Evolutionary conservation across 306 rosid genomes (phyloP), one percentile per base, ranked within the genome.

Genomic region (Quercus bicolor): DNA sequence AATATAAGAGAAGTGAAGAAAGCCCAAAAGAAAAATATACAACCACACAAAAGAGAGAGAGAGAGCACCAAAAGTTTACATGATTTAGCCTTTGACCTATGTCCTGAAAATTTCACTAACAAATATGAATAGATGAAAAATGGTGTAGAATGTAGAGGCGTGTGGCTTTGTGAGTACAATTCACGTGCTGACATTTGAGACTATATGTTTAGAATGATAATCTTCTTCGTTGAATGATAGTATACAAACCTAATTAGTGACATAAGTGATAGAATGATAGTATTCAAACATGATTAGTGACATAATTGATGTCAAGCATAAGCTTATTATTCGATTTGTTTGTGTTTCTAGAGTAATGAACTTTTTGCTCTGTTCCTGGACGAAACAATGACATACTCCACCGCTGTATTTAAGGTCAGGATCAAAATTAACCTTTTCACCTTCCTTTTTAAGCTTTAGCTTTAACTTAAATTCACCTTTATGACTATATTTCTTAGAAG

Each of bases 321-420:
- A 19, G 23, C 52, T 66, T 18, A 66, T 70, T 14, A 70, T 62
- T 21, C 12, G 73, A 51, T 54, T 68, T 77, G 74, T 70, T 31
- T 86, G 57, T 87, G 75, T 85, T 79, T 86, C 37, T 68, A 90
- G 98, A 94, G 97, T 82, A 94, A 91, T 82, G 97, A 92, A 45
- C 93, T 94, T 66, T 94, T 94, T 77, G 87, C 94, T 13, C 85
- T 91, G 56, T 89, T 94, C 91, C 84, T 94, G 89, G 98, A 92
- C 26, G 93, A 92, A 69, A 87, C 97, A 64, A 94, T 92, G 97
- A 89, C 97, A 45, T 92, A 91, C 78, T 92, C 98, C 40, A 86
- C 87, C 70, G 98, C 92, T 5, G 78, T 92, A 68, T 95, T 95
- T 80, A 85, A 92, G 98, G 98, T 90, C 73, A 79, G 91, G 51